These are phyloP conservation scores for Kwoniella dendrophila DNA, from an alignment of 768 basidiomycete genomes.

Conservation along the genomic window DNA sequence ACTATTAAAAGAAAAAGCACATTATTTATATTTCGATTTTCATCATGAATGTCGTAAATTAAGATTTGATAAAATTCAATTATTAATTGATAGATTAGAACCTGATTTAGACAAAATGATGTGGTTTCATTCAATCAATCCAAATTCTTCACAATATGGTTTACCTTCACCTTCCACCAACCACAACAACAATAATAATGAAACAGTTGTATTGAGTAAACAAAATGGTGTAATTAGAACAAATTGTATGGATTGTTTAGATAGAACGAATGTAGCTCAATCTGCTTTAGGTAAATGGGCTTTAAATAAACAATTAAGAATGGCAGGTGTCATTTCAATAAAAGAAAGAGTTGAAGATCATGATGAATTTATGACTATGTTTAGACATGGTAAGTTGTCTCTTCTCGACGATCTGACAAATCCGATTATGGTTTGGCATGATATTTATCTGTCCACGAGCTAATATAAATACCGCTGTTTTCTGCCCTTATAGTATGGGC, in stretches of 20 bases:
- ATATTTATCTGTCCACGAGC: too few species aligned
- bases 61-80: constrained; percentile 88
- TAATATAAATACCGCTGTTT: not conserved
- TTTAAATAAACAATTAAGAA: constrained; percentile 73
- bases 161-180: too few species aligned
- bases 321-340: constrained; percentile 69
- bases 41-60: constrained; percentile 91
- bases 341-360: constrained; percentile 80
- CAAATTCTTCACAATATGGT: constrained; percentile 53
- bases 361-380: constrained; percentile 73
- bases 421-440: too few species aligned
- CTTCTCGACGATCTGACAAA: not conserved
- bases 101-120: constrained; percentile 59
- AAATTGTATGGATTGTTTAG: constrained; percentile 94
- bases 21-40: constrained; percentile 96
- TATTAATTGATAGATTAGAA: constrained; percentile 75
- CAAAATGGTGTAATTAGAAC: constrained; percentile 84
- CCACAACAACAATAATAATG: constrained; percentile 56
- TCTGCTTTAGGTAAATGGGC: constrained; percentile 85
- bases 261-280: constrained; percentile 96
- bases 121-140: constrained; percentile 41
- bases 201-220: constrained; percentile 59
- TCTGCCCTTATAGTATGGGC: constrained; percentile 76
- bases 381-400: constrained; percentile 77
- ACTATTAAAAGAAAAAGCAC: constrained; percentile 66